phyloP scores from a whole-genome alignment of 345 rosid species.

The Linum usitatissimum region DNA sequence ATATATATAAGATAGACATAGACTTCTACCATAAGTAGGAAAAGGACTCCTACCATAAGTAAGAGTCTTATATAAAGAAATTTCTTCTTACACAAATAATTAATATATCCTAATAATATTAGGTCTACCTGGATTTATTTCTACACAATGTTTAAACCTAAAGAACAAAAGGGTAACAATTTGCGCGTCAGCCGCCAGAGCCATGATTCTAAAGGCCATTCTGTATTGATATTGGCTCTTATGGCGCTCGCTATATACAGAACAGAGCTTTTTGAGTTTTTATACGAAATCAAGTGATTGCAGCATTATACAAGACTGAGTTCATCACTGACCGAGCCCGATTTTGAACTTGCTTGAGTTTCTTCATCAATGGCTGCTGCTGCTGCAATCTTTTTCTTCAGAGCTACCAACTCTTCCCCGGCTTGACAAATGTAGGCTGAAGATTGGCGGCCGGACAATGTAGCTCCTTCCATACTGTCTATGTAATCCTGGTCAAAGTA shows the following conservation, averaged over 20 bases:
- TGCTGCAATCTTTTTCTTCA: conserved; percentile 44
- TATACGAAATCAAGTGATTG: not conserved
- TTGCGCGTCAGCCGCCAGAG: too few species aligned
- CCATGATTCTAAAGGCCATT: too few species aligned
- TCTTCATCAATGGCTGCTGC: conserved; percentile 18
- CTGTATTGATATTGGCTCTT: too few species aligned
- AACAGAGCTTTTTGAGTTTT: too few species aligned
- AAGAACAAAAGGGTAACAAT: not conserved
- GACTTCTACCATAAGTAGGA: too few species aligned
- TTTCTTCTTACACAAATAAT: too few species aligned
- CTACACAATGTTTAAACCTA: not conserved
- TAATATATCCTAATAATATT: too few species aligned
- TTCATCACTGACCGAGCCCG: conserved; percentile 38
- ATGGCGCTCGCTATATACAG: too few species aligned
- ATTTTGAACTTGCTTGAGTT: conserved; percentile 18
- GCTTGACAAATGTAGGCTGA: conserved; percentile 76
- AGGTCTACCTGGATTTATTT: too few species aligned
- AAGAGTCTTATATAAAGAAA: too few species aligned
- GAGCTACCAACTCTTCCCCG: conserved; percentile 65
- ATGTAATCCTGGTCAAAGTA: conserved; percentile 64
- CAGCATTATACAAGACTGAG: conserved; percentile 49
- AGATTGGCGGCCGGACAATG: conserved; percentile 87
- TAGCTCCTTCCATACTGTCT: conserved; percentile 99
- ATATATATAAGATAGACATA: too few species aligned
- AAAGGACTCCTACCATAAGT: too few species aligned